Percentiles rank a stretch among this genome's conserved stretches.
Evolutionary conservation across 768 basidiomycete genomes (phyloP).

Genomic region (Heimioporus sp.): DNA sequence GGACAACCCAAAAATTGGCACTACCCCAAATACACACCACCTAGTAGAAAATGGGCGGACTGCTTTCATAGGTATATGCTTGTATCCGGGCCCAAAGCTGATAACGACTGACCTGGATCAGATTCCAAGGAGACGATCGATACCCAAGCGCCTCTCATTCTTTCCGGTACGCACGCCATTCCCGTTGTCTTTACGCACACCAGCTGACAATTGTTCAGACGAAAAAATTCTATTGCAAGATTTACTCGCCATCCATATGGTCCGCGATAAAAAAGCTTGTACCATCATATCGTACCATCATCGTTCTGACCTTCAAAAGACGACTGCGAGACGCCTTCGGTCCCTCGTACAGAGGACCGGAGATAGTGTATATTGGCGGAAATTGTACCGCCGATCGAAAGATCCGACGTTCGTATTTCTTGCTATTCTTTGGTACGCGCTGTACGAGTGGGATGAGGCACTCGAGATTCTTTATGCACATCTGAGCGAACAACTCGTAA

Average conservation of each 20-base stretch:
- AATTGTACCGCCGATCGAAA: slow-evolving; percentile 25
- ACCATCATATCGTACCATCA: slow-evolving; percentile 39
- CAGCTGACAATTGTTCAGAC: slow-evolving; percentile 4
- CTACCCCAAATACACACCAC: slow-evolving; percentile 11
- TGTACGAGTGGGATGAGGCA: slow-evolving; percentile 63
- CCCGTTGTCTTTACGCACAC: neutral
- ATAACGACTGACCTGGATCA: slow-evolving; percentile 4
- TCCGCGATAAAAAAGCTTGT: slow-evolving; percentile 31
- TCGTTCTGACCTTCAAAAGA: slow-evolving; percentile 19
- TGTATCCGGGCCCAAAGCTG: neutral
- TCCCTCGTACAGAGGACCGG: slow-evolving; percentile 27
- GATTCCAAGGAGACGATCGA: slow-evolving; percentile 27
- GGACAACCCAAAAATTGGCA: slow-evolving; percentile 20
- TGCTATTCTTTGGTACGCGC: slow-evolving; percentile 53
- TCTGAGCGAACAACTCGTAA: slow-evolving; percentile 45
- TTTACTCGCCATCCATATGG: slow-evolving; percentile 38
- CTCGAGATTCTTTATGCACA: slow-evolving; percentile 51
- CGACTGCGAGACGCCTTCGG: slow-evolving; percentile 26
- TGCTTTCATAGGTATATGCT: slow-evolving; percentile 16
- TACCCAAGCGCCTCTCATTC: slow-evolving; percentile 33
- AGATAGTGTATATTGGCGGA: slow-evolving; percentile 36
- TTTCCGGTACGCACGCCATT: slow-evolving; percentile 17
- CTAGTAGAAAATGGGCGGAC: neutral
- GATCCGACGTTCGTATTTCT: slow-evolving; percentile 35
- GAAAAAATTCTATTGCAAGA: slow-evolving; percentile 29